Percentiles rank a stretch among this genome's conserved stretches.
Conservation (phyloP, 1,284 basidiomycete genomes). For the Apiotrichum brassicae region DNA sequence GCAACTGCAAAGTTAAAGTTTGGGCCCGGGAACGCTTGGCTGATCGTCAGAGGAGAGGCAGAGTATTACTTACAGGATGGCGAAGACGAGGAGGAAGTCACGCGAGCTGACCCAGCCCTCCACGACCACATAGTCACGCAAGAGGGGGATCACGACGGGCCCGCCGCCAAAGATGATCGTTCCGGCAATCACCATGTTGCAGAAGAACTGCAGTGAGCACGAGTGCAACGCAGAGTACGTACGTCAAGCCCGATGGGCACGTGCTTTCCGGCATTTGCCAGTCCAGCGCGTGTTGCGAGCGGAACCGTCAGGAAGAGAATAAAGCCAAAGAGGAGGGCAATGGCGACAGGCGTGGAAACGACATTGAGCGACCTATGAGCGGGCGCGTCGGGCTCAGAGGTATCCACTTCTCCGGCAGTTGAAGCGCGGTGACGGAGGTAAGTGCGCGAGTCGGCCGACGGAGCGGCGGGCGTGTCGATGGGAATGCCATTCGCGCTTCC, state of each 20-base stretch:
- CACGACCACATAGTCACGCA: constrained; percentile 56
- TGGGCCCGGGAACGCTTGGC: constrained; percentile 55
- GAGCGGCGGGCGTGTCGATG: not conserved
- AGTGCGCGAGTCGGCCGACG: not conserved
- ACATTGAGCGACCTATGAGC: constrained; percentile 21
- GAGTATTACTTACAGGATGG: constrained; percentile 45
- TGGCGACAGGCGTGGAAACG: constrained; percentile 20
- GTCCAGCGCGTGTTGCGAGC: constrained; percentile 29
- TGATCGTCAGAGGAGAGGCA: constrained; percentile 5
- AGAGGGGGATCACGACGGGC: constrained; percentile 57
- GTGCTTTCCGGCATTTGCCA: constrained; percentile 34
- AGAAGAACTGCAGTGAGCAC: constrained; percentile 39
- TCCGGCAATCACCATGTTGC: constrained; percentile 50
- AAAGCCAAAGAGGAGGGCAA: constrained; percentile 36
- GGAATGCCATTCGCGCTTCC: not conserved
- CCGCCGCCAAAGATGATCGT: constrained; percentile 59
- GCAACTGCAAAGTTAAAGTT: constrained; percentile 59
- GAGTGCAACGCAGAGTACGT: too few relatives aligned
- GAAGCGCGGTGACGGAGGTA: not conserved
- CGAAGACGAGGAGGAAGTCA: constrained; percentile 57
- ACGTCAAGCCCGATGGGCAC: constrained; percentile 37
- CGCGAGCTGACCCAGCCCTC: constrained; percentile 46
- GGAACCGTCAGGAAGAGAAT: constrained; percentile 38
- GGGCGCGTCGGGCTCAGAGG: not conserved
- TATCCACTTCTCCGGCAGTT: not conserved